Evolutionary conservation across 2,329 filamentous ascomycete genomes (phyloP), one percentile per base, ranked within the genome.

Genomic region (Pseudomassariella vexata): DNA sequence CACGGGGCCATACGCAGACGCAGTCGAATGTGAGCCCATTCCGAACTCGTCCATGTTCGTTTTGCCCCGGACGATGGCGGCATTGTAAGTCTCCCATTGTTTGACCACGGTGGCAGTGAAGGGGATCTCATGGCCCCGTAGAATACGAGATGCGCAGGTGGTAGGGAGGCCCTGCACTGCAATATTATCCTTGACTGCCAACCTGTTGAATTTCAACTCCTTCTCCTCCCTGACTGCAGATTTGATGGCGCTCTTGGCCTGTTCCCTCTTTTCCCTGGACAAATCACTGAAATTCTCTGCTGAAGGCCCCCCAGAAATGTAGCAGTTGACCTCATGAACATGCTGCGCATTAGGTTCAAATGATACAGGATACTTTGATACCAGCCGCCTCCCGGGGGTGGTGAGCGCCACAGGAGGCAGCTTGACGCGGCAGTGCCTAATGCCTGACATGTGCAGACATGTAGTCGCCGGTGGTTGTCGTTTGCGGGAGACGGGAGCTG

Each of bases 11-110:
- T 80, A 77, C 34, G 68, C 60, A 1, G 86, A 88, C 48, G 81
- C 63, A 14, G 68, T 71, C 2, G 80, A 83, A 52, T 95, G 82
- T 7, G 87, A 94, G 3, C 88, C 88, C 89, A 95, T 95, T 18
- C 89, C 88, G 54, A 95, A 95, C 54, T 94, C 92, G 60, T 96
- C 92, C 68, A 96, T 79, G 54, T 94, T 95, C 3, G 87, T 89
- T 59, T 95, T 95, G 6, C 82, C 83, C 2, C 79, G 68, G 2
- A 90, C 56, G 5, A 71, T 56, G 5, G 76, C 79, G 24, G 82
- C 83, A 5, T 73, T 68, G 18, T 64, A 53, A n/a, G n/a, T n/a
- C 35, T 73, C 71, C 20, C 95, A 68, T 46, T 80, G 73, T 31
- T 69, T 62, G 20, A 94, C 77, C 12, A 95, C 79, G 7, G 85